Base-by-base conservation (phyloP, 2,329 filamentous ascomycete species). In the Cryphonectria radicalis region DNA sequence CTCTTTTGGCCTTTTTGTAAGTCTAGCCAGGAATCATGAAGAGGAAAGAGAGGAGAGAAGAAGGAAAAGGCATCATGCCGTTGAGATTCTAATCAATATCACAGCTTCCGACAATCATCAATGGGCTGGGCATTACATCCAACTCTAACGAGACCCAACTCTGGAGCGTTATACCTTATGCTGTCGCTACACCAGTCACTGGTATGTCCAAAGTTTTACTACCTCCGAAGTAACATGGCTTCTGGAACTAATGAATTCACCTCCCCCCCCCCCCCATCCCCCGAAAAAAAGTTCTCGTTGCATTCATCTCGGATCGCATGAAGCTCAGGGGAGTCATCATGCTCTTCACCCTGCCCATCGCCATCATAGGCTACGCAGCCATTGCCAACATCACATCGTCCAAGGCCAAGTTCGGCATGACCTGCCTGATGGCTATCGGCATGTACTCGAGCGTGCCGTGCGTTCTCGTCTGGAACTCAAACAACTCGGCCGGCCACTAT, bases 401-500 rank as follows among this genome's bases (percentile, higher is more conserved):
- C 1, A 82, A 84, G 1, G 82, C 87, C 5, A 86, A 89, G 67
- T 92, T 91, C 74, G 89, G 84, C 55, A 91, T 91, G 88, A 91
- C 89, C 0, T 90, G 90, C 75, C 81, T 92, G 68, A 91, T 91
- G 88, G 88, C 90, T 0, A 87, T 86, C 0, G 90, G 90, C 13
- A 83, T 91, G 77, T 92, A 91, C 76, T 84, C 85, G 63, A 88
- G 87, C 59, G 88, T 91, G 0, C 90, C 90, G 0, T 87, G 86
- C 25, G 86, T 91, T 3, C 80, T 92, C 13, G 89, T 87, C 1
- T 92, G 90, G 90, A 87, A 90, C 73, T 87, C 88, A 2, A 92
- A 92, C 77, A 92, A 92, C 77, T 89, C 87, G 0, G 89, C 90
- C 0, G 89, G 88, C 0, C 90, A 93, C 76, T 92, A 92, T 76